Conservation (phyloP, 176 grass and related monocot genomes). For the Ensete glaucum region DNA sequence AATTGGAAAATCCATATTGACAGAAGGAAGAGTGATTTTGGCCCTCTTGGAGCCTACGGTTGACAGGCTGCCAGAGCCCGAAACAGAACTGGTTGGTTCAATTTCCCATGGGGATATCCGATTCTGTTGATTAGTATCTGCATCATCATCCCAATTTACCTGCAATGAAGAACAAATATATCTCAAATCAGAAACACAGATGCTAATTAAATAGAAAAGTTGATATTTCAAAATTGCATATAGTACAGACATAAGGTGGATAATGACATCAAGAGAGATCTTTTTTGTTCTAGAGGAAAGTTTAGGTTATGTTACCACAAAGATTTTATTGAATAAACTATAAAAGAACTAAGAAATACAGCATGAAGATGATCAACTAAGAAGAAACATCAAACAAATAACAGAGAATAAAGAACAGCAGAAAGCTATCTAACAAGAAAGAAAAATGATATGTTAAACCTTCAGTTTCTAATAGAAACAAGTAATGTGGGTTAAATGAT, state of each 20-base stretch:
- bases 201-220: not conserved
- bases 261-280: not conserved
- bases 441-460: no score
- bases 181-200: constrained; percentile 10
- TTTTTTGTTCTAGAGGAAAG: no score
- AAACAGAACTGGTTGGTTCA: constrained; percentile 46
- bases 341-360: no score
- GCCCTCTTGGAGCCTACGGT: constrained; percentile 48
- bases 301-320: no score
- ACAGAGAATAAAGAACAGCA: no score
- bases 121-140: constrained; percentile 33
- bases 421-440: no score
- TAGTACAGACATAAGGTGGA: not conserved
- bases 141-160: constrained; percentile 83
- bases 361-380: no score
- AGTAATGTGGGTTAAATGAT: no score
- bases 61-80: constrained; percentile 35
- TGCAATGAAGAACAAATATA: constrained; percentile 21
- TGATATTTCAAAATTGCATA: not conserved
- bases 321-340: no score
- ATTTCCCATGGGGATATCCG: constrained; percentile 95
- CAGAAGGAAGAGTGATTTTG: constrained; percentile 45
- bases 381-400: no score
- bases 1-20: constrained; percentile 35
- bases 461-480: no score